Evolutionary conservation across 1,139 yeast species (phyloP), one percentile per base, ranked within the genome.

Genomic region (Yamadazyma buinensis): DNA sequence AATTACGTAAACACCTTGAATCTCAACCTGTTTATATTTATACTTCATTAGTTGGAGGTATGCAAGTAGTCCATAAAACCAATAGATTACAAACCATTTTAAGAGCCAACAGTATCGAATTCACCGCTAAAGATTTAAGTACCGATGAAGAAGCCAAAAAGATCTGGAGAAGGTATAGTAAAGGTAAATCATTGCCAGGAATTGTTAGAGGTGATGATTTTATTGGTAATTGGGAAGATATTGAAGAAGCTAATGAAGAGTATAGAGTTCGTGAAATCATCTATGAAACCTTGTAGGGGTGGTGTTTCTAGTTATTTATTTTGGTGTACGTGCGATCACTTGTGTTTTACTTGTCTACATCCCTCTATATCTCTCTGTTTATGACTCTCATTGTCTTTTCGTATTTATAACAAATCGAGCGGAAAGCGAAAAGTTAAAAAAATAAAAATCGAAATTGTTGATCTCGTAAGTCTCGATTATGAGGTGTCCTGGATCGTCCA

Each of bases 21-120:
- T 50, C 71, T 9, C 68, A 75, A 47, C 87, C 92, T 4, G 78
- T 86, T 21, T 85, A 80, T 54, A 57, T 90, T 22, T 88, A 72
- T 63, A 86, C 97, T 0, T 90, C 97, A 0, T 67, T 88, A 36
- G 95, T 96, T 0, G 95, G 95, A 22, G 95, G 95, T 1, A 83
- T 82, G 71, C 90, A 84, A 54, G 75, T 88, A 54, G 77, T 82
- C 49, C 75, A 83, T n/a, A 70, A 92, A 47, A 87, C 95, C 25
- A 86, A 84, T 54, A 67, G 92, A 38, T 65, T 92, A 38, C 75
- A 75, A 13, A 83, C 88, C 1, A 86, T 90, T 37, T 70, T 90
- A 30, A 74, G 78, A 28, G 94, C 92, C 2, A 85, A 87, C 55
- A 74, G 79, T 28, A 66, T 90, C 39, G 67, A 75, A 42, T 87